Conservation (phyloP, 306 rosid species). For the Begonia loranthoides region DNA sequence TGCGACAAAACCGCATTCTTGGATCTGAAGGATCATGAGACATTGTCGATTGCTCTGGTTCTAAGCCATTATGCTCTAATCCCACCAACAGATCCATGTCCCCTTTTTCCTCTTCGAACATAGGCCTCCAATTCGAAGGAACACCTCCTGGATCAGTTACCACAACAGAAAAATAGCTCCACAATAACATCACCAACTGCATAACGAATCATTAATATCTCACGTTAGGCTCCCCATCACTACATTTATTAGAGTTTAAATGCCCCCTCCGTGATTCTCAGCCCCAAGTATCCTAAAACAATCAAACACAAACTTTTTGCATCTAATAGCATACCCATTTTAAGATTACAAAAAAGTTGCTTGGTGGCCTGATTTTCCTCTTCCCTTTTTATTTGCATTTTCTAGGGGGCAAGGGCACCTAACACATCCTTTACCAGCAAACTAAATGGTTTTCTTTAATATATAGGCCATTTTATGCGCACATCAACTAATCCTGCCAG, state of each 20-base stretch:
- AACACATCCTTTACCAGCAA: too few species aligned
- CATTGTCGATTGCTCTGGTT: conserved; percentile 12
- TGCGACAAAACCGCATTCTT: conserved; percentile 50
- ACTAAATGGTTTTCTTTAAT: too few species aligned
- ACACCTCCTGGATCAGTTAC: conserved; percentile 53
- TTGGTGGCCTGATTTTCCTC: neutral
- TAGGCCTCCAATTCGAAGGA: conserved; percentile 59
- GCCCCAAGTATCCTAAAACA: too few species aligned
- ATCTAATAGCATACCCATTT: too few species aligned
- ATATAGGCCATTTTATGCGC: too few species aligned
- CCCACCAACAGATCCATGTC: conserved; percentile 32
- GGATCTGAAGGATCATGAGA: conserved; percentile 17
- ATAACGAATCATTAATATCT: conserved; percentile 13
- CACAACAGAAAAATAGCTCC: conserved; percentile 67
- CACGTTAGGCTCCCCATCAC: too few species aligned
- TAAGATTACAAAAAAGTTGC: too few species aligned
- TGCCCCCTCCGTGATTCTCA: neutral
- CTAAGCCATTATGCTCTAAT: conserved; percentile 15
- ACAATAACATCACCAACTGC: conserved; percentile 69
- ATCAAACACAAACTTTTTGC: too few species aligned
- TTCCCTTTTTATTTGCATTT: too few species aligned
- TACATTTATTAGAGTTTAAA: too few species aligned
- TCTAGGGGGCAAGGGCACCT: too few species aligned
- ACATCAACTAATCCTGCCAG: too few species aligned
- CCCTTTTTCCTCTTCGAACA: conserved; percentile 37